These are phyloP conservation scores for Thecaphora thlaspeos DNA, from an alignment of 1,284 basidiomycete species.

Conservation along the genomic window DNA sequence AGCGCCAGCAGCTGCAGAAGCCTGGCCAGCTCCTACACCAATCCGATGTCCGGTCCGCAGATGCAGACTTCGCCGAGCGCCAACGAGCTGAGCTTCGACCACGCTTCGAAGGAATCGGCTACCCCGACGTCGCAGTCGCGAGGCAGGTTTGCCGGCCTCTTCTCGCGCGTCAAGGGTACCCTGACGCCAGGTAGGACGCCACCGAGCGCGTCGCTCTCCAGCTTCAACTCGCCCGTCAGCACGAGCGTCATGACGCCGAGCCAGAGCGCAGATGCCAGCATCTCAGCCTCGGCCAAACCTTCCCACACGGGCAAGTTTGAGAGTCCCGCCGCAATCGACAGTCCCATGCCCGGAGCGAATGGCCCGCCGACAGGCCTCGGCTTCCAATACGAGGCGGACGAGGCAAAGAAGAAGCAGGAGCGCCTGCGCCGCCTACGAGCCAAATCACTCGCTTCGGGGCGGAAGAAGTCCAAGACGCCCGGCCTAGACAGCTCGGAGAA, in stretches of 20 bases:
- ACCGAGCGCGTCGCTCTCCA: not conserved
- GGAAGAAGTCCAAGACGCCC: not conserved
- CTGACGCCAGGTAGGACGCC: slow-evolving; percentile 10
- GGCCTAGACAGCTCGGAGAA: not conserved
- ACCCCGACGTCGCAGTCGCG: not conserved
- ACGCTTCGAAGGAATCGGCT: not conserved
- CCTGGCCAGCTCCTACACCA: slow-evolving; percentile 10
- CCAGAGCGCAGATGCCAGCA: not conserved
- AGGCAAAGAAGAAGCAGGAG: slow-evolving; percentile 7
- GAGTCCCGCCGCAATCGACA: not conserved
- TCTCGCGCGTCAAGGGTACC: slow-evolving; percentile 17
- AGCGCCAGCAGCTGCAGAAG: slow-evolving; percentile 11
- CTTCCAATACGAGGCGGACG: not conserved
- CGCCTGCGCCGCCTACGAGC: slow-evolving; percentile 12
- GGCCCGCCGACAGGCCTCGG: not conserved
- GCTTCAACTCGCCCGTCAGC: not conserved
- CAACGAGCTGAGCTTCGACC: not conserved
- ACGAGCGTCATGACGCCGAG: not conserved
- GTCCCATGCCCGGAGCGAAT: not conserved
- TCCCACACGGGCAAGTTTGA: not conserved
- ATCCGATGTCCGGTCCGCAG: not conserved
- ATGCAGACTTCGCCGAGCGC: not conserved
- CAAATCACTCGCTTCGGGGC: slow-evolving; percentile 21
- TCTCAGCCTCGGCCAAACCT: not conserved
- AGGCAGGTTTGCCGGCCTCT: slow-evolving; percentile 16